These are phyloP conservation scores for Cryptomeria japonica DNA, from an alignment of 75 land plant species.

Conservation along the genomic window DNA sequence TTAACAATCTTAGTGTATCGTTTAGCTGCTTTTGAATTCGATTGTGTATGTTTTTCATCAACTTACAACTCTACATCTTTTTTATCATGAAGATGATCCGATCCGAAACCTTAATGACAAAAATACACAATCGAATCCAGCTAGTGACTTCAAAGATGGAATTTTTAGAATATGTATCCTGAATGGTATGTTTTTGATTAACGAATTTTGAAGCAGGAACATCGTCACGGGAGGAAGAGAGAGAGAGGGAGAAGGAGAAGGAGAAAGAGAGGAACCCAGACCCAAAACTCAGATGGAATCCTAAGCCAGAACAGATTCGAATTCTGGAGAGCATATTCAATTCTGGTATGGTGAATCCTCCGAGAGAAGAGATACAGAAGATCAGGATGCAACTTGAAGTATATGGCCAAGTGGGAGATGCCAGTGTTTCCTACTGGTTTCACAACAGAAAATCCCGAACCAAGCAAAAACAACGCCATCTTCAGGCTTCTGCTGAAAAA, in stretches of 20 bases:
- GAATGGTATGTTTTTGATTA: neutral
- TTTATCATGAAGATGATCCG: too few species aligned
- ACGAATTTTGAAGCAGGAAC: neutral
- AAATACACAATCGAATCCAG: too few species aligned
- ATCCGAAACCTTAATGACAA: too few species aligned
- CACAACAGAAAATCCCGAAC: slow-evolving; percentile 87
- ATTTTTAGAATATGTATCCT: neutral
- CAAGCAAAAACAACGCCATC: slow-evolving; percentile 65
- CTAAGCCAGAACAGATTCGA: slow-evolving; percentile 76
- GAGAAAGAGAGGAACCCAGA: slow-evolving; percentile 64
- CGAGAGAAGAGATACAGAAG: slow-evolving; percentile 65
- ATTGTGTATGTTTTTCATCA: too few species aligned
- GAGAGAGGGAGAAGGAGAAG: slow-evolving; percentile 32
- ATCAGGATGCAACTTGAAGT: slow-evolving; percentile 69
- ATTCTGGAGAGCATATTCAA: slow-evolving; percentile 79
- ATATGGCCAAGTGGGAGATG: slow-evolving; percentile 82
- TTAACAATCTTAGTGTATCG: too few species aligned
- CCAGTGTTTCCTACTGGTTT: slow-evolving; percentile 94
- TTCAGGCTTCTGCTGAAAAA: neutral
- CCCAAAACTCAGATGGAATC: slow-evolving; percentile 89
- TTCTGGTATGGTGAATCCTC: slow-evolving; percentile 78
- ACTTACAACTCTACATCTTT: too few species aligned
- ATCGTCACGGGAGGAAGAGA: slow-evolving; percentile 5
- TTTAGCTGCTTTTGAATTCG: too few species aligned
- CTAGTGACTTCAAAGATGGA: too few species aligned